Conservation (phyloP, 1,139 yeast species). For the Yamadazyma trypodendri region DNA sequence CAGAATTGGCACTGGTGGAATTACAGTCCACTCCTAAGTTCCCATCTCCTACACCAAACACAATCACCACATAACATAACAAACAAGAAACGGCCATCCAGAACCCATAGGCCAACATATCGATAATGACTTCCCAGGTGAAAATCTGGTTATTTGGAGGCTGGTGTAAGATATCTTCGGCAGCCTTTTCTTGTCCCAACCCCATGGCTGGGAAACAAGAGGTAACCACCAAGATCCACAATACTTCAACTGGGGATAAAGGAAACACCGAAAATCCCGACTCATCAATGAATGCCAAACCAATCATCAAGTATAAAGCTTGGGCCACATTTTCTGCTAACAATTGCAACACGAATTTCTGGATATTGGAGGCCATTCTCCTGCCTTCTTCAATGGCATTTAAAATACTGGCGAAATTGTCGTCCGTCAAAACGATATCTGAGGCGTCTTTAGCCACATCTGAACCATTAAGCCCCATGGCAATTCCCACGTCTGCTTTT, state of each 20-base stretch:
- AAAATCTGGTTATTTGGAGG: conserved; percentile 69
- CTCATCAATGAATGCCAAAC: conserved; percentile 65
- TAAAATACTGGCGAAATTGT: conserved; percentile 73
- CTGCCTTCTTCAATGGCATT: conserved; percentile 83
- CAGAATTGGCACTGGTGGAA: conserved; percentile 14
- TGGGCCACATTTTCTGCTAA: conserved; percentile 80
- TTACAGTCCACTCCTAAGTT: conserved; percentile 69
- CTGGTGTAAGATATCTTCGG: conserved; percentile 61
- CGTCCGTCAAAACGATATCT: conserved; percentile 73
- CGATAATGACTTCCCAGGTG: conserved; percentile 68
- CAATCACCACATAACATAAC: conserved; percentile 61
- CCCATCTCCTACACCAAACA: conserved; percentile 68
- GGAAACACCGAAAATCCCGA: conserved; percentile 70
- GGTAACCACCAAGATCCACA: conserved; percentile 78
- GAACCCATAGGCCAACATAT: conserved; percentile 73
- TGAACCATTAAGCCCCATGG: conserved; percentile 83
- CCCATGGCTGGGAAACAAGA: conserved; percentile 89
- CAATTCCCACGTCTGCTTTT: conserved; percentile 81
- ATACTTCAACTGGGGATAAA: conserved; percentile 73
- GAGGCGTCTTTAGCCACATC: conserved; percentile 83
- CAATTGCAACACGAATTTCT: conserved; percentile 77
- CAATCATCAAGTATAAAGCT: conserved; percentile 68
- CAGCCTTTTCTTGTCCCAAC: conserved; percentile 70
- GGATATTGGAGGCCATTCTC: conserved; percentile 77
- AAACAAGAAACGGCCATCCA: conserved; percentile 75